phyloP scores from a whole-genome alignment of 2,329 filamentous ascomycete genomes.

The Rhinocladiella mackenziei region DNA sequence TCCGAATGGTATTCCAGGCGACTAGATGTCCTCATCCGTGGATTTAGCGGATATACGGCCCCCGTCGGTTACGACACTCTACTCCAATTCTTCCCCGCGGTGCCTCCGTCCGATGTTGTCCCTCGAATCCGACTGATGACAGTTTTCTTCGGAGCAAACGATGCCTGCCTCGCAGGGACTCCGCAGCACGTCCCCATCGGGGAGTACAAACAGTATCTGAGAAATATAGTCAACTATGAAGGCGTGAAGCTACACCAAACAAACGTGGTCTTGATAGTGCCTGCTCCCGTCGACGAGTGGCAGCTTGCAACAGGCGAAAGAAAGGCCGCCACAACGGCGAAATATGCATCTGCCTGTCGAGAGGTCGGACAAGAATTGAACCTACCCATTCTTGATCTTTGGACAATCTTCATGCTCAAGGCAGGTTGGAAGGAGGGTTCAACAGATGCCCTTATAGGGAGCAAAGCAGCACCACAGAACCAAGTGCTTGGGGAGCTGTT shows the following conservation, averaged over 20 bases:
- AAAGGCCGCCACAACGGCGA: conserved; percentile 59
- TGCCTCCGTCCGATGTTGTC: conserved; percentile 4
- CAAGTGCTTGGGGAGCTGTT: conserved; percentile 36
- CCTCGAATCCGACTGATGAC: conserved; percentile 43
- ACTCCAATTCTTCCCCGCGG: conserved; percentile 19
- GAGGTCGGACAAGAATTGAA: conserved; percentile 55
- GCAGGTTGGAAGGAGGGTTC: conserved; percentile 50
- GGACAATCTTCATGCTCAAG: conserved; percentile 69
- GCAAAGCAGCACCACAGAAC: conserved; percentile 55
- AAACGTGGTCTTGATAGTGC: conserved; percentile 70
- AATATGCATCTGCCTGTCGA: conserved; percentile 63
- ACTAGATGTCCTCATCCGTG: conserved; percentile 83
- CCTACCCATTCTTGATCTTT: conserved; percentile 71
- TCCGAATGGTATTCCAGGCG: conserved; percentile 58
- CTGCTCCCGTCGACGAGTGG: conserved; percentile 78
- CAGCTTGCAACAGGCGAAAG: conserved; percentile 52
- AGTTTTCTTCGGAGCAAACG: conserved; percentile 85
- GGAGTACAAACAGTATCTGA: conserved; percentile 69
- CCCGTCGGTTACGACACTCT: conserved; percentile 23
- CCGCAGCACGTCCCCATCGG: conserved; percentile 75
- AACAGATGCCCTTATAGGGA: conserved; percentile 50
- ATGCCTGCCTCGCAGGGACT: conserved; percentile 66
- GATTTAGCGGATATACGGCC: conserved; percentile 56
- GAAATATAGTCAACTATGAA: conserved; percentile 67
- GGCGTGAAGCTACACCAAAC: conserved; percentile 66